Conservation (phyloP, 31 red algal species). For the Asparagopsis taxiformis region DNA sequence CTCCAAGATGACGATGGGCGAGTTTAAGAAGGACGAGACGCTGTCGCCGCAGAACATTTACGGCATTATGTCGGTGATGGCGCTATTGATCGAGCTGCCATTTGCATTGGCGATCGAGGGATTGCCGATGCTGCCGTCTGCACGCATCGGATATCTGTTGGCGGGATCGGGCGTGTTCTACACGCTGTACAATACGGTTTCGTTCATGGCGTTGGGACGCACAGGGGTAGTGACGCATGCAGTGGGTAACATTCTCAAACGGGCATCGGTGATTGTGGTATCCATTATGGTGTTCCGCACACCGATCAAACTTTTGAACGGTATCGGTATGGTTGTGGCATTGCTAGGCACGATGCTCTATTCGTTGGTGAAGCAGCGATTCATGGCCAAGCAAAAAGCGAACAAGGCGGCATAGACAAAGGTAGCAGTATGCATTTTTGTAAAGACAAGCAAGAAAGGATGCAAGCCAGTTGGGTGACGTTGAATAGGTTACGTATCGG, state of each 20-base stretch:
- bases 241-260: slow-evolving; percentile 90
- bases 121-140: slow-evolving; percentile 20
- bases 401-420: slow-evolving; percentile 3
- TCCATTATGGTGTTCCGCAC: slow-evolving; percentile 82
- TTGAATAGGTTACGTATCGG: too few species aligned
- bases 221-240: slow-evolving; percentile 79
- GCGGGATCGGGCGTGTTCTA: slow-evolving; percentile 73
- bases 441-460: too few species aligned
- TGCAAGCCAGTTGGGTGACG: too few species aligned
- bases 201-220: slow-evolving; percentile 76
- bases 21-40: slow-evolving; percentile 64
- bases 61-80: slow-evolving; percentile 69
- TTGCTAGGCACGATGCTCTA: slow-evolving; percentile 69
- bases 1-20: slow-evolving; percentile 76
- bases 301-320: slow-evolving; percentile 62
- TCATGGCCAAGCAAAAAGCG: slow-evolving; percentile 39
- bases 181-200: slow-evolving; percentile 83
- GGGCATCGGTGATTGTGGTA: slow-evolving; percentile 82
- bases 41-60: slow-evolving; percentile 75
- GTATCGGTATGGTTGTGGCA: slow-evolving; percentile 70
- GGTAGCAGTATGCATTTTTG: neutral
- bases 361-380: slow-evolving; percentile 81
- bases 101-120: slow-evolving; percentile 74
- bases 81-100: slow-evolving; percentile 62
- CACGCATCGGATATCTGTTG: slow-evolving; percentile 39